A percentile compares a stretch with the other conserved stretches of the same genome.
These are phyloP conservation scores for Phragmites australis DNA, from an alignment of 176 grass and related monocot genomes.

Conservation along the genomic window DNA sequence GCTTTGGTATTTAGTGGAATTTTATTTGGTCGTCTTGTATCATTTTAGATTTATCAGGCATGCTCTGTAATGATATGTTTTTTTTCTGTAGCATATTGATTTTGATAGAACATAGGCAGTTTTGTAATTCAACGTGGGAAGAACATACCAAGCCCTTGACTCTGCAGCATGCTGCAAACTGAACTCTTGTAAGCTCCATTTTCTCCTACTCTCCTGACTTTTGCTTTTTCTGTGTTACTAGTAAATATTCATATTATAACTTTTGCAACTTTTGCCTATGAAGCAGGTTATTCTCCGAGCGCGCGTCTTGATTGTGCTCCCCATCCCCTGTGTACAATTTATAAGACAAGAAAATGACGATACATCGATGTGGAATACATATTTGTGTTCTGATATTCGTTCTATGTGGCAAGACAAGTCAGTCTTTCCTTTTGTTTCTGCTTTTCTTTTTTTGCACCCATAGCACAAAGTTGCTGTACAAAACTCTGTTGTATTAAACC, in stretches of 20 bases:
- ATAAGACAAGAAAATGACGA: background rate
- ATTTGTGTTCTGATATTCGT: background rate
- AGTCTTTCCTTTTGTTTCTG: background rate
- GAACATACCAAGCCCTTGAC: background rate
- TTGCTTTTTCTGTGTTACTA: background rate
- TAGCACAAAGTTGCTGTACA: background rate
- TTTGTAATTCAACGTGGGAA: background rate
- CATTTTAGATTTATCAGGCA: constrained; percentile 37
- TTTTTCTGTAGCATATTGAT: background rate
- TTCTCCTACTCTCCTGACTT: background rate
- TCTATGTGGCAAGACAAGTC: background rate
- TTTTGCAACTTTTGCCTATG: background rate
- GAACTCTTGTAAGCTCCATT: background rate
- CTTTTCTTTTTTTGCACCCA: background rate
- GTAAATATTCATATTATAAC: background rate
- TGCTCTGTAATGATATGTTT: background rate
- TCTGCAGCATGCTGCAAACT: background rate
- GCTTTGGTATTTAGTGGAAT: constrained; percentile 71
- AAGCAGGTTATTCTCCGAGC: constrained; percentile 7
- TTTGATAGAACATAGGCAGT: background rate
- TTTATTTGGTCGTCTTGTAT: constrained; percentile 62
- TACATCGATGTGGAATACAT: background rate
- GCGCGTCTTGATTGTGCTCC: background rate
- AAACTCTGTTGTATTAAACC: background rate
- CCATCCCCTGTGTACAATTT: background rate